Conservation (phyloP, 2,329 filamentous ascomycete species). For the Myotisia sp. region DNA sequence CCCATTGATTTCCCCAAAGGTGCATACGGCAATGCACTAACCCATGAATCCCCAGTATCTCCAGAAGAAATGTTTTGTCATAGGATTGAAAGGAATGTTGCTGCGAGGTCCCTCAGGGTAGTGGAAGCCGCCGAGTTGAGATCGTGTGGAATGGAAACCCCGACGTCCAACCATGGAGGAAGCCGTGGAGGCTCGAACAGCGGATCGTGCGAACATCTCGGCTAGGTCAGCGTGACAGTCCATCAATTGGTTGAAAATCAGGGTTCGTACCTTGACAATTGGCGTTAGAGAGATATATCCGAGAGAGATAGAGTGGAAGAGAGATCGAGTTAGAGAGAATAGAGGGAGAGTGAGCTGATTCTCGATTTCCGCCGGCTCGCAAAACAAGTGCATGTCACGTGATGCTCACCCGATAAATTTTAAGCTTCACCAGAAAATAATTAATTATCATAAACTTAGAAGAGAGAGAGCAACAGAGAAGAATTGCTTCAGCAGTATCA, state of each 20-base stretch:
- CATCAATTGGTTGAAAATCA: no score
- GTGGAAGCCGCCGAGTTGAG: conserved; percentile 82
- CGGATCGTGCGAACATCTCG: conserved; percentile 65
- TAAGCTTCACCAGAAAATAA: no score
- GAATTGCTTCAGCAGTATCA: no score
- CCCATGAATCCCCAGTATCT: conserved; percentile 73
- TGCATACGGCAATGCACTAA: no score
- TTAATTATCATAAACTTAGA: no score
- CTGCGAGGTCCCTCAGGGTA: conserved; percentile 90
- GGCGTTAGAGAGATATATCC: conserved; percentile 1
- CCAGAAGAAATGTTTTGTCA: conserved; percentile 69
- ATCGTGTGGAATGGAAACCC: conserved; percentile 82
- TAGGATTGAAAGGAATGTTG: conserved; percentile 95
- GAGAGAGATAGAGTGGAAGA: no score
- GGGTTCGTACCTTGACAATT: conserved; percentile 2
- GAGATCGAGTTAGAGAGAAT: no score
- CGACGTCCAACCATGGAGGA: conserved; percentile 66
- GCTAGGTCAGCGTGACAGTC: conserved; percentile 19
- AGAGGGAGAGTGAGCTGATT: no score
- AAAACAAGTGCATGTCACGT: no score
- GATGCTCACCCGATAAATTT: no score
- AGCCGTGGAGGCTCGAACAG: conserved; percentile 48
- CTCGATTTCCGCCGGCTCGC: no score
- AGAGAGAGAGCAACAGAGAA: no score
- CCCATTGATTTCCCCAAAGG: conserved; percentile 6